Evolutionary conservation across 129 eudicot species (phyloP), one percentile per base, ranked within the genome.

Genomic region (Chrysanthemum makinoi): DNA sequence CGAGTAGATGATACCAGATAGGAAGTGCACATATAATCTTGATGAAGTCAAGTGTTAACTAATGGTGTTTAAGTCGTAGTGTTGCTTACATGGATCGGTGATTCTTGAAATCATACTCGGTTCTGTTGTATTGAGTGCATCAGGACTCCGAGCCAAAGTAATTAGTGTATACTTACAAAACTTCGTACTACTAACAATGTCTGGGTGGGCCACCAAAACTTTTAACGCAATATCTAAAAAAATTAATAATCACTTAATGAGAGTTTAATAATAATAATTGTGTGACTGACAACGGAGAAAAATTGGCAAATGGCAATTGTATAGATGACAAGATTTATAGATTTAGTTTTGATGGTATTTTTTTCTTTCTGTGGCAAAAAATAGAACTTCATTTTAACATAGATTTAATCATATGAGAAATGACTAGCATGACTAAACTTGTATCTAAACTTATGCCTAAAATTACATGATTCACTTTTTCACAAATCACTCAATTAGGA

Each of bases 81-180:
- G 6, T 11, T 66, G n/a, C 55, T 57, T 70, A 70, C 54, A 5
- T 56, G 43, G 9, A 10, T 68, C 10, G 6, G 54, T 35, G 24
- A 61, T 18, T 80, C 73, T 65, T 55, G 19, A 6, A 26, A 68
- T 55, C 22, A 8, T 43, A 16, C 16, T 61, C 2, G 26, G 18
- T n/a, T 28, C 20, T 33, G 17, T 17, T 66, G 39, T 70, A 20
- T n/a, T 20, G 54, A 70, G 59, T 66, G 63, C 73, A 24, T 53
- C 39, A 35, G 77, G 75, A 63, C 44, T 80, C 53, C 69, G 77
- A 70, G 84, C 80, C 68, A 80, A 70, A 20, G 17, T 17, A 1
- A 51, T 63, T 5, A 80, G 49, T 63, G 62, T 19, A 26, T 14
- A 22, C 1, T 1, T 18, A 17, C n/a, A 65, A 15, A 15, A 16